Evolutionary conservation across 495 filamentous ascomycete species (phyloP).

Genomic region (Glutinoglossum americanum): DNA sequence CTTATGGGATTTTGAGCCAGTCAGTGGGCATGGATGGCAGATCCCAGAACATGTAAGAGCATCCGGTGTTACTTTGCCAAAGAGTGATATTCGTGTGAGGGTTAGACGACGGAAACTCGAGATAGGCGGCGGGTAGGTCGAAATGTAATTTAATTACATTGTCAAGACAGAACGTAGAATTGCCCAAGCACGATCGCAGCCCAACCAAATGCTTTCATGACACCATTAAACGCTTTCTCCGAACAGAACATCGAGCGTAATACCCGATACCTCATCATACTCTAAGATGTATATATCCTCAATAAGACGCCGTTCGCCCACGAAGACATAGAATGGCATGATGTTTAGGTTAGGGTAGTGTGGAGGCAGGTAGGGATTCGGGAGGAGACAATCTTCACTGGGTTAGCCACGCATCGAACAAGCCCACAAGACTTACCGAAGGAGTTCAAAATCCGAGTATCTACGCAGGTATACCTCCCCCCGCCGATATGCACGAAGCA

Average conservation of each 20-base stretch:
- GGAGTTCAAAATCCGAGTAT: constrained; percentile 55
- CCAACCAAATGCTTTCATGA: no score
- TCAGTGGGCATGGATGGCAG: constrained; percentile 11
- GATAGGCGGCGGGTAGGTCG: not conserved
- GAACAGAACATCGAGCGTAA: no score
- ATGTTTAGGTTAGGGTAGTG: not conserved
- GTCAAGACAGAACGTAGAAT: no score
- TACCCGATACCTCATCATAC: no score
- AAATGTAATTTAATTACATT: no score
- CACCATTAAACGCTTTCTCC: no score
- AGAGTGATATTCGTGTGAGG: constrained; percentile 10
- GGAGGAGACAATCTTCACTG: not conserved
- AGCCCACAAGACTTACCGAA: constrained; percentile 33
- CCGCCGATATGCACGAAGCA: constrained; percentile 51
- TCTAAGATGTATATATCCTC: no score
- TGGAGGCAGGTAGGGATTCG: not conserved
- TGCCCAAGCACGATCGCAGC: no score
- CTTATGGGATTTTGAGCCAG: constrained; percentile 21
- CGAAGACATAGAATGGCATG: not conserved
- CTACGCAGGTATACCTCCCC: constrained; percentile 42
- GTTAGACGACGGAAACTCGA: constrained; percentile 5
- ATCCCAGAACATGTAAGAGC: constrained; percentile 14
- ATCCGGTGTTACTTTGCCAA: constrained; percentile 9
- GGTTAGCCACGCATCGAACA: not conserved
- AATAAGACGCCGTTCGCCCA: no score